Evolutionary conservation across 169 alveolate species (phyloP), one percentile per base, ranked within the genome.

Genomic region (Plasmodium blacklocki): DNA sequence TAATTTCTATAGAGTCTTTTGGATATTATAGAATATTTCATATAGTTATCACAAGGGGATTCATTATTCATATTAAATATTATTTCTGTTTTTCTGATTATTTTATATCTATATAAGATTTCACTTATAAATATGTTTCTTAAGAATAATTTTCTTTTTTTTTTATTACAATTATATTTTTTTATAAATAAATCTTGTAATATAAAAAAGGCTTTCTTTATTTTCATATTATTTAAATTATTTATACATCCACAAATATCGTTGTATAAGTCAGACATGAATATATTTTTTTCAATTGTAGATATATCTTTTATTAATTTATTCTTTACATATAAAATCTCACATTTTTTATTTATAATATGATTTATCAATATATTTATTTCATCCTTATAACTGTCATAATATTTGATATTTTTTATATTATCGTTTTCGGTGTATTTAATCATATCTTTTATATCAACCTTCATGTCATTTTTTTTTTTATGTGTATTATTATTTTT

Each of bases 41-140:
- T 15, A 47, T 14, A 15, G 26, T 64, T 56, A 21, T 63, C 63
- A 21, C 71, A 11, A 29, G 72, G 9, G 8, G 64, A 50, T 26
- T 78, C 56, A 49, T 49, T 56, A 32, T 21, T n/a, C 15, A 64
- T 1, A 59, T 78, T 78, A 66, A 78, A 78, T 78, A 78, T 29
- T n/a, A 43, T 19, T 78, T 64, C 89, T 0, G 67, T 66, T 66
- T 78, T 78, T 18, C 32, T 78, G n/a, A 78, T 64, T 15, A 78
- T 78, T 78, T 78, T 78, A 54, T 78, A 78, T 39, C 89, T 56
- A 78, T 78, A 78, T 39, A 78, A 78, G 15, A 78, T 78, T 66
- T 78, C 89, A 70, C 89, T 78, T 23, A 78, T 73, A 64, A 64
- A 78, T 6, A 9, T 43, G 49, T 78, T 78, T 78, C 67, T 68